Conservation (phyloP, 768 basidiomycete species). For the Paxillus rubicundulus region DNA sequence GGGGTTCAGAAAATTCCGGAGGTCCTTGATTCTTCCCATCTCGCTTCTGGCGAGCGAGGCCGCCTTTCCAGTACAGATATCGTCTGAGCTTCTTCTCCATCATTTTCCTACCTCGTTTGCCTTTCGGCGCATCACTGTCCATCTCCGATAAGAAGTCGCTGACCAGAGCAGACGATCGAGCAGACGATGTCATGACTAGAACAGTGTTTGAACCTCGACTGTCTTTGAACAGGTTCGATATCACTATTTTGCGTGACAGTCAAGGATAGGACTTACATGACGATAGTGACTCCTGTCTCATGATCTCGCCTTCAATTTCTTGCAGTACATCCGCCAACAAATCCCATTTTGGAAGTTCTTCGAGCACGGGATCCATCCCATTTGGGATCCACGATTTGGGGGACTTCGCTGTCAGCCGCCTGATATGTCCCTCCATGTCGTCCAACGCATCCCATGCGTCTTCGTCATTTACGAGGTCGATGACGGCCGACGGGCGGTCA, state of each 20-base stretch:
- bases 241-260: neutral
- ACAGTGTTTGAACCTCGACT: constrained; percentile 67
- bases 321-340: constrained; percentile 79
- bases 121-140: constrained; percentile 54
- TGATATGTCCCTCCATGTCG: constrained; percentile 39
- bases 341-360: constrained; percentile 95
- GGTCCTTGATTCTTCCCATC: constrained; percentile 6
- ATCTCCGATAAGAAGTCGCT: constrained; percentile 74
- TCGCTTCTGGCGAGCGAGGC: constrained; percentile 30
- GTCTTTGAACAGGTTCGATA: constrained; percentile 21
- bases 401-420: constrained; percentile 4
- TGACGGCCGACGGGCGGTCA: constrained; percentile 24
- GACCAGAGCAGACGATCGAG: constrained; percentile 68
- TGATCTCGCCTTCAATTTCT: constrained; percentile 87
- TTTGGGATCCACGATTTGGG: constrained; percentile 60
- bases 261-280: constrained; percentile 11
- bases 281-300: constrained; percentile 51
- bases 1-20: constrained; percentile 6
- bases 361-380: constrained; percentile 81
- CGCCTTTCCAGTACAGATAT: constrained; percentile 83
- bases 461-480: constrained; percentile 55
- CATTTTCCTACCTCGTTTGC: constrained; percentile 67
- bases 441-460: constrained; percentile 76
- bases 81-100: constrained; percentile 71
- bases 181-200: constrained; percentile 85